Conservation (phyloP, 192 early-diverging fungal genomes). For the Linnemannia schmuckeri region DNA sequence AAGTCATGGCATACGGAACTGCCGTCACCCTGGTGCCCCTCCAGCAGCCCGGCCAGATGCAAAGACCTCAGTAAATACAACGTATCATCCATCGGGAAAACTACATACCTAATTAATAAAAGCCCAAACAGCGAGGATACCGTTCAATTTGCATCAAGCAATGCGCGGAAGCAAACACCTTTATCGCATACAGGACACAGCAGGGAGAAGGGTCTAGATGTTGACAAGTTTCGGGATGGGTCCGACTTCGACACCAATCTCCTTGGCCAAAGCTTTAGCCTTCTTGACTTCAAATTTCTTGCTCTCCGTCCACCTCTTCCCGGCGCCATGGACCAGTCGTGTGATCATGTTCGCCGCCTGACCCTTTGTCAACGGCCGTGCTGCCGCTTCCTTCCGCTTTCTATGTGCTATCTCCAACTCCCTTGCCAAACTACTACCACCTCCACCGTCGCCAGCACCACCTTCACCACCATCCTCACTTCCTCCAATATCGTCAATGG, state of each 20-base stretch:
- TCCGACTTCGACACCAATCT: constrained; percentile 45
- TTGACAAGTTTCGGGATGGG: constrained; percentile 35
- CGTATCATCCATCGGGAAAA: not conserved
- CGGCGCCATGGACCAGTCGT: constrained; percentile 65
- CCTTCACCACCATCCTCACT: not conserved
- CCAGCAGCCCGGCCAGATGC: constrained; percentile 18
- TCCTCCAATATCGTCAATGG: constrained; percentile 6
- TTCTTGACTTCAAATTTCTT: constrained; percentile 42
- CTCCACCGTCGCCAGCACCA: not conserved
- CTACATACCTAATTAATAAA: not conserved
- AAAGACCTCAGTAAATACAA: not conserved
- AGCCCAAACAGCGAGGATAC: not conserved
- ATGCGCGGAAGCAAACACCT: not conserved
- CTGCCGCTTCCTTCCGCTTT: not conserved
- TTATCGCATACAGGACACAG: no score
- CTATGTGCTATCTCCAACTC: not conserved
- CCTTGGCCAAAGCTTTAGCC: constrained; percentile 32
- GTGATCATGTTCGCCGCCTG: constrained; percentile 80
- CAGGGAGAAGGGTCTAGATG: not conserved
- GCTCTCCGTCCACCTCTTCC: constrained; percentile 60
- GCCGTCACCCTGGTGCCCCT: constrained; percentile 46
- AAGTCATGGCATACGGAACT: constrained; percentile 48
- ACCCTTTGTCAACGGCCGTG: constrained; percentile 65
- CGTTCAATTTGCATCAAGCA: not conserved
- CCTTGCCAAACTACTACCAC: not conserved